These are phyloP conservation scores for Allantophomopsis cytisporea DNA, from an alignment of 2,329 filamentous ascomycete species.

Conservation along the genomic window DNA sequence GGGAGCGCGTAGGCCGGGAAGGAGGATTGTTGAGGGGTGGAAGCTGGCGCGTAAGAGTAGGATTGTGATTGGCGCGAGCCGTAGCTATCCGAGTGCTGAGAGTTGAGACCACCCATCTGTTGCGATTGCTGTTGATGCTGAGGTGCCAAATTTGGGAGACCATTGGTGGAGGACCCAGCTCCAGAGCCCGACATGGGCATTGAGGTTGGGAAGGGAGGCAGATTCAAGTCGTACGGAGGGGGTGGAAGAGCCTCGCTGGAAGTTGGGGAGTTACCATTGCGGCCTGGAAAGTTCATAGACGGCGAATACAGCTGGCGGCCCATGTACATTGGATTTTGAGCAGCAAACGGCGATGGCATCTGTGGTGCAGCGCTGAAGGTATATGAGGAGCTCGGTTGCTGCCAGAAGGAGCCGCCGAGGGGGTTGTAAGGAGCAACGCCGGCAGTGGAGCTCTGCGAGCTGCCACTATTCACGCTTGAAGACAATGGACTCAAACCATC, in stretches of 20 bases:
- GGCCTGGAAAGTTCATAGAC: conserved; percentile 34
- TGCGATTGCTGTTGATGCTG: conserved; percentile 15
- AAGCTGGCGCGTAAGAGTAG: conserved; percentile 45
- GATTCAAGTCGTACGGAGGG: conserved; percentile 54
- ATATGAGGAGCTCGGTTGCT: conserved; percentile 30
- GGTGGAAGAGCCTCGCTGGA: conserved; percentile 48
- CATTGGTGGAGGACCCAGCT: conserved; percentile 18
- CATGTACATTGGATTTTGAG: conserved; percentile 22
- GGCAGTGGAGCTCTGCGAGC: conserved; percentile 42
- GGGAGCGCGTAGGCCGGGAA: conserved; percentile 33
- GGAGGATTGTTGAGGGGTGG: conserved; percentile 30
- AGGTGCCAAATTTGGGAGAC: conserved; percentile 22
- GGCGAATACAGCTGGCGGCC: conserved; percentile 42
- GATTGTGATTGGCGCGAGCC: conserved; percentile 38
- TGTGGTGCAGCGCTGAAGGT: conserved; percentile 37
- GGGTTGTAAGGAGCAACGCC: conserved; percentile 41
- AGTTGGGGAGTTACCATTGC: conserved; percentile 44
- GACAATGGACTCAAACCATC: conserved; percentile 50
- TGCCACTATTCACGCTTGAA: conserved; percentile 45
- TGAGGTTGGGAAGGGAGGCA: conserved; percentile 48
- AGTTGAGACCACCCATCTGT: conserved; percentile 31
- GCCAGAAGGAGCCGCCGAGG: conserved; percentile 44
- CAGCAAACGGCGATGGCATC: conserved; percentile 15
- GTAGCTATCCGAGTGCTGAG: conserved; percentile 43
- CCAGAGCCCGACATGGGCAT: conserved; percentile 40